Percentiles rank a stretch among this genome's conserved stretches.
phyloP scores from a whole-genome alignment of 208 protist genomes.

The Acanthamoeba healyi region DNA sequence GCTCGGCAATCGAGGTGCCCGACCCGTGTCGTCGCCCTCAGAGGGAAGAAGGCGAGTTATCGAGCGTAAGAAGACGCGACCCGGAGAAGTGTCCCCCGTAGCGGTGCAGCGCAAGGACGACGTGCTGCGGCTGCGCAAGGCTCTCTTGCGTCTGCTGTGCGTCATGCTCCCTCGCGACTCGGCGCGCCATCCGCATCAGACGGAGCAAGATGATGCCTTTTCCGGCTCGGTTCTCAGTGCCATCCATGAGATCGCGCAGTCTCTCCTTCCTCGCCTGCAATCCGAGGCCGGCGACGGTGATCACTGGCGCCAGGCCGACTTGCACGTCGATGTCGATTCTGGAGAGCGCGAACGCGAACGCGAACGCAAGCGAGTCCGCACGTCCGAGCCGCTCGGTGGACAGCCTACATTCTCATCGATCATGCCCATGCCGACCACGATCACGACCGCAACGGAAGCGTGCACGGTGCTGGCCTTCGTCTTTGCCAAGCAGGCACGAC shows the following conservation, averaged over 20 bases:
- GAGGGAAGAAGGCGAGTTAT: no score
- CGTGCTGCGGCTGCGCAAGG: neutral
- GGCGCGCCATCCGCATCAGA: neutral
- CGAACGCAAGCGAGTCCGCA: neutral
- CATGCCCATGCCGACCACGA: no score
- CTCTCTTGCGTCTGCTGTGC: neutral
- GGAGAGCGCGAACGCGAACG: neutral
- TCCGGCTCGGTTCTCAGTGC: neutral
- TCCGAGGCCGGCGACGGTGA: neutral
- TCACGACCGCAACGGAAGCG: neutral
- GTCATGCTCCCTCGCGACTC: neutral
- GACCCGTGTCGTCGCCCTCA: neutral
- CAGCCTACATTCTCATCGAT: no score
- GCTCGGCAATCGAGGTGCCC: no score
- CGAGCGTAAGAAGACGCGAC: no score
- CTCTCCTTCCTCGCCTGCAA: neutral
- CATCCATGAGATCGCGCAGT: neutral
- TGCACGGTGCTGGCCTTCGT: constrained; percentile 6
- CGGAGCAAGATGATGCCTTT: neutral
- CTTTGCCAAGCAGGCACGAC: neutral
- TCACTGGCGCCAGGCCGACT: neutral
- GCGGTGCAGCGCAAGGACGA: neutral
- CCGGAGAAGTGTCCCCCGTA: no score
- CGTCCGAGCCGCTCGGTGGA: no score
- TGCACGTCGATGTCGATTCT: no score